Percentiles rank a stretch among this genome's conserved stretches.
These are phyloP conservation scores for Veloporphyrellus conicus DNA, from an alignment of 1,284 basidiomycete genomes.

Conservation along the genomic window DNA sequence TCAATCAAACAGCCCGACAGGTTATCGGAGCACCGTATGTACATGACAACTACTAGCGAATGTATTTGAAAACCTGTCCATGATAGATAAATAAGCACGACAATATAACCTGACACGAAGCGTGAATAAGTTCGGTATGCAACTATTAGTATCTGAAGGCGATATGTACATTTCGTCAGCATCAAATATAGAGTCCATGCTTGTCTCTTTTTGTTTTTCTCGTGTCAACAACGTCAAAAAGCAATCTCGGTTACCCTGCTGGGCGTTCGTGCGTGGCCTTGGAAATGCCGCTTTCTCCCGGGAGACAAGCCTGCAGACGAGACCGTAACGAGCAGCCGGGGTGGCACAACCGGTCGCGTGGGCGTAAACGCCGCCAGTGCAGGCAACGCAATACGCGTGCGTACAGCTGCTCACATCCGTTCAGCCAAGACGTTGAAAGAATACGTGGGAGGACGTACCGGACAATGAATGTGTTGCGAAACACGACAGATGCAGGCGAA, in stretches of 20 bases:
- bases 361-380: neutral
- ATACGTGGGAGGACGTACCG: slow-evolving; percentile 6
- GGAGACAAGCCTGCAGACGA: slow-evolving; percentile 5
- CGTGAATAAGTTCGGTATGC: too few species aligned
- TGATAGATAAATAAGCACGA: too few species aligned
- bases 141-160: neutral
- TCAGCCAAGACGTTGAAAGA: neutral
- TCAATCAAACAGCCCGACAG: too few species aligned
- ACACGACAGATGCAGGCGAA: neutral
- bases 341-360: neutral
- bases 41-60: too few species aligned
- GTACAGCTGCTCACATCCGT: neutral
- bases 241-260: slow-evolving; percentile 15
- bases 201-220: neutral
- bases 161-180: neutral
- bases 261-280: slow-evolving; percentile 9
- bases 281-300: neutral
- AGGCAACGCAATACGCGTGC: neutral
- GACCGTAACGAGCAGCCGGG: slow-evolving; percentile 1
- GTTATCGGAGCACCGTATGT: too few species aligned
- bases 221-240: slow-evolving; percentile 6
- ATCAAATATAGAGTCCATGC: neutral
- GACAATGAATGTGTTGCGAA: neutral
- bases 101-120: too few species aligned
- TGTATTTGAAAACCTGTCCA: too few species aligned